A percentile compares a stretch with the other conserved stretches of the same genome.
Conservation (phyloP, 2,329 filamentous ascomycete genomes). For the Tolypocladium album region DNA sequence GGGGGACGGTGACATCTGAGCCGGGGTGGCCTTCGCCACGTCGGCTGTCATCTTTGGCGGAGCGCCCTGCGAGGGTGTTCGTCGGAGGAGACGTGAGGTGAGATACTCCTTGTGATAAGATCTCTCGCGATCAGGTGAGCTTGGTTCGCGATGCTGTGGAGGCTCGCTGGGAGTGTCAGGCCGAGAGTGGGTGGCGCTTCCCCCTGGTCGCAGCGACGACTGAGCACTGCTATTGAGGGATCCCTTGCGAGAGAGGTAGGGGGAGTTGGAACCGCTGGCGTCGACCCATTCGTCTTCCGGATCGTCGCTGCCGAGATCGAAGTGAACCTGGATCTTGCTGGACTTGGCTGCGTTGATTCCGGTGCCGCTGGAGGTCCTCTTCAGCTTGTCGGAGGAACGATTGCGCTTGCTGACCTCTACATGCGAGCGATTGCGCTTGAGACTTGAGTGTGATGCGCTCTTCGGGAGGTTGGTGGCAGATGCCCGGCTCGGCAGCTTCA, state of each 20-base stretch:
- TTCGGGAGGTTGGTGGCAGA: conserved; percentile 37
- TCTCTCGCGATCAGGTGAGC: conserved; percentile 27
- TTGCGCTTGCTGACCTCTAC: conserved; percentile 42
- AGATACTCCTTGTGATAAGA: conserved; percentile 52
- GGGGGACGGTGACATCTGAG: conserved; percentile 24
- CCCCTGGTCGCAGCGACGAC: conserved; percentile 29
- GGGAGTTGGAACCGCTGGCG: conserved; percentile 52
- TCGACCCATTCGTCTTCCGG: conserved; percentile 54
- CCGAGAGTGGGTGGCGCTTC: conserved; percentile 21
- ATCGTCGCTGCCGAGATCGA: conserved; percentile 46
- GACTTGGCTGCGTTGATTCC: conserved; percentile 29
- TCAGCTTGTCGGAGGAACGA: conserved; percentile 41
- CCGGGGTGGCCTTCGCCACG: conserved; percentile 27
- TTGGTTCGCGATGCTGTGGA: conserved; percentile 5
- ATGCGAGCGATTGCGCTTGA: conserved; percentile 52
- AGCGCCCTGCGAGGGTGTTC: conserved; percentile 49
- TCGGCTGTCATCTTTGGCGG: conserved; percentile 57
- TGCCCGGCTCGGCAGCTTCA: conserved; percentile 34
- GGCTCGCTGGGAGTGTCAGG: conserved; percentile 22
- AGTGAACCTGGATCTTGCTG: conserved; percentile 45
- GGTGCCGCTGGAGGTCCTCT: conserved; percentile 41
- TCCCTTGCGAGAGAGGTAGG: conserved; percentile 35
- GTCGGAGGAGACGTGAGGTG: conserved; percentile 56
- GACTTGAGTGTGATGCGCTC: conserved; percentile 41
- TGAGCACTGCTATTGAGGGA: conserved; percentile 40